Base-by-base conservation (phyloP, 129 eudicot species). In the Oenanthe sinensis region DNA sequence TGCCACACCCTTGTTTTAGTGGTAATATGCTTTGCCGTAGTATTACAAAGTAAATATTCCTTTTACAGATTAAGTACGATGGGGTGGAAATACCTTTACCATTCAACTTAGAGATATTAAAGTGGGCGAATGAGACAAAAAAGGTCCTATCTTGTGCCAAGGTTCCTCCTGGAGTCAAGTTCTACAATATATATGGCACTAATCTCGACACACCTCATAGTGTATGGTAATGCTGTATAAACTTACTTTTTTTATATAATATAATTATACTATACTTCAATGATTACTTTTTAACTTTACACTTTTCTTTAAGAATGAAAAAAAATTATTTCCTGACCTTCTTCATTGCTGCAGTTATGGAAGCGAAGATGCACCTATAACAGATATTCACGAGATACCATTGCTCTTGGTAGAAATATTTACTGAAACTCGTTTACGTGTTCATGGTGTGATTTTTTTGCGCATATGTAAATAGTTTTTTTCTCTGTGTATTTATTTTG, bases 171-270 rank as follows among this genome's bases (percentile, higher is more conserved):
- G 75, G 52, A 81, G 92, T 96, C 71, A 96, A 92, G 73, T 96
- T 96, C 87, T 96, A 92, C 87, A 96, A 96, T 54, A 88, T 96
- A 19, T 96, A 96, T 75, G 99, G 99, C 80, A 92, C 97, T 75
- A 81, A 83, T 83, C 75, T 75, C 30, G 90, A 92, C 76, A 96
- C 99, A 44, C 99, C 99, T 74, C 99, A 96, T 84, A 87, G 87
- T 81, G 91, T 96, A 22, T 89, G 99, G 99, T 96, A 90, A 73
- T 62, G 36, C 74, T 77, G 10, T 45, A 24, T 79, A 40, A 19
- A 42, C 33, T 74, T 7, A 5, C 13, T 33, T 33, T 63, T 13
- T 33, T 67, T 30, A 30, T 8, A 28, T 67, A 65, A 26, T 65
- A 11, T 14, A 11, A 3, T 5, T 30, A 13, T 22, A 30, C 39